phyloP scores from a whole-genome alignment of 2,329 filamentous ascomycete species.

The Phaeosphaeria sp. region DNA sequence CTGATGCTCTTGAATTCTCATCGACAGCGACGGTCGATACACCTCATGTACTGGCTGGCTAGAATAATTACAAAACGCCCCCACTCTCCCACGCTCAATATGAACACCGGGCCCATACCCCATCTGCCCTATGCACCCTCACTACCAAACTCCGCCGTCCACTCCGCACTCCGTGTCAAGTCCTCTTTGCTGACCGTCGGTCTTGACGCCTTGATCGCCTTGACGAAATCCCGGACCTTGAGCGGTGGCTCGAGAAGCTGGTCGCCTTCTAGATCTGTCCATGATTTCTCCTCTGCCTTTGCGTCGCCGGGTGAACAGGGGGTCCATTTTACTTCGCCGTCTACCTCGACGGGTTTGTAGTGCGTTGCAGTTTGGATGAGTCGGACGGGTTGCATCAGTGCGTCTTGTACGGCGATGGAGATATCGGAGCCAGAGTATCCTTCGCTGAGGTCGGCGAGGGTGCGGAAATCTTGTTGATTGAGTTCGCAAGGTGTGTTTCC shows the following conservation, averaged over 20 bases:
- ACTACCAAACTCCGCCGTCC: constrained; percentile 96
- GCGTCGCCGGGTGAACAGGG: constrained; percentile 92
- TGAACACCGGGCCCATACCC: not conserved
- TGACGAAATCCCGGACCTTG: constrained; percentile 88
- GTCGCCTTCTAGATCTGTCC: constrained; percentile 85
- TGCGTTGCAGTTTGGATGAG: constrained; percentile 98
- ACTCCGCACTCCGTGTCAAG: constrained; percentile 82
- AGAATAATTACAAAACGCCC: not conserved
- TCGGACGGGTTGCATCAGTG: constrained; percentile 94
- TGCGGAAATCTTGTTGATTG: constrained; percentile 76
- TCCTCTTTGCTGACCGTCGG: constrained; percentile 92
- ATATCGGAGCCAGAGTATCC: constrained; percentile 98
- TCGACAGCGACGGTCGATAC: not conserved
- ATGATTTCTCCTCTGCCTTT: constrained; percentile 90
- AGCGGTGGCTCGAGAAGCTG: constrained; percentile 86
- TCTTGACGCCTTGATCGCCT: constrained; percentile 84
- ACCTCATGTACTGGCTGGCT: not conserved
- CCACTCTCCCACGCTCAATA: not conserved
- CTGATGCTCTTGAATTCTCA: not conserved
- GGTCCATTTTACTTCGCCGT: constrained; percentile 73
- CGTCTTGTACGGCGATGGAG: constrained; percentile 91
- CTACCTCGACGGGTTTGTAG: constrained; percentile 84
- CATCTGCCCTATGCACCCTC: constrained; percentile 75
- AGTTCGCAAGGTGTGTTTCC: constrained; percentile 90
- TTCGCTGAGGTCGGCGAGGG: constrained; percentile 81